Evolutionary conservation across 2,329 filamentous ascomycete species (phyloP), one percentile per base, ranked within the genome.

Genomic region (Sarocladium kiliense): DNA sequence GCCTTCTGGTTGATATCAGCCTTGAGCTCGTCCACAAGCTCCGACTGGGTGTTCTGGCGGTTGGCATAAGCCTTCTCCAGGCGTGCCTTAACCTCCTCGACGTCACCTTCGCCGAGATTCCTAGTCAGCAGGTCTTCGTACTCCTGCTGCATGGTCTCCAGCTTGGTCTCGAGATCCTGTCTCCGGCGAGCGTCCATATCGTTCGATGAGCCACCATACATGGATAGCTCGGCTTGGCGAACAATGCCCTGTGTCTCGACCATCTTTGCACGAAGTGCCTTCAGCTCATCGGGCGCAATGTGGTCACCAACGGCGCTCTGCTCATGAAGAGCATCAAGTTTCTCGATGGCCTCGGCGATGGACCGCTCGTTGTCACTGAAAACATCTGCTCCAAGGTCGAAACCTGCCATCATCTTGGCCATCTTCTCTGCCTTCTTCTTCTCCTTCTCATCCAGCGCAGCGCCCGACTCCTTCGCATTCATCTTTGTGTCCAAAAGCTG

Each of bases 401-500:
- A 97, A 3, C 93, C 91, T 57, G 94, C 94, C 93, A 99, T 97
- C 94, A 99, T 99, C 80, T 97, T 89, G 42, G 94, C 94, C 94
- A 99, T 99, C 74, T 95, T 94, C 75, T 99, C 94, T 1, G 92
- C 91, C 80, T 99, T 99, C 76, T 91, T 92, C 79, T 91, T 93
- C 74, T 97, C 95, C 79, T 99, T 99, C 74, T 97, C 94, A 63
- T 97, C 93, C 19, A 95, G 76, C 16, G 91, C 87, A 9, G 91
- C 91, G 44, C 84, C 91, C 1, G 89, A 93, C 74, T 97, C 94
- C 75, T 94, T 96, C 56, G 93, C 91, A 62, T 86, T 94, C 89
- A 97, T 97, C 76, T 93, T 93, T 47, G 94, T 91, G 69, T 97
- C 92, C 18, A 97, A 80, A 54, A 99, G 84, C 67, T 97, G 92